These are phyloP conservation scores for Erysimum cheiranthoides DNA, from an alignment of 345 rosid species.

Conservation along the genomic window DNA sequence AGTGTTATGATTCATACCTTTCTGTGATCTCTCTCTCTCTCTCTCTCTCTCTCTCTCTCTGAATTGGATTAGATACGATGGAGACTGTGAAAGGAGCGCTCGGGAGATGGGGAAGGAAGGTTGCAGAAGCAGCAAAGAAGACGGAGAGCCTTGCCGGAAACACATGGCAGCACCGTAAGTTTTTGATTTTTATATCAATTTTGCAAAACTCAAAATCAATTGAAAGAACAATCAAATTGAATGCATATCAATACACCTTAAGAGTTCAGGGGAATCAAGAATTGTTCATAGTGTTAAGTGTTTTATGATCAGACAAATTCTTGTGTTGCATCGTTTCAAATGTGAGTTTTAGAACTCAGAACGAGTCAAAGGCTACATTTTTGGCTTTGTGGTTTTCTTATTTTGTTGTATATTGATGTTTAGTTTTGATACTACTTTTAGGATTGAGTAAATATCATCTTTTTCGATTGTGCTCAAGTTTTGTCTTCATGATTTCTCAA, in stretches of 20 bases:
- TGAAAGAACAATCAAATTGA: too few species aligned
- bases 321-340: neutral
- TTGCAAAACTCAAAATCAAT: neutral
- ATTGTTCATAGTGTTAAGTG: neutral
- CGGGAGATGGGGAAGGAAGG: slow-evolving; percentile 64
- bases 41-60: neutral
- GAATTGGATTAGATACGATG: slow-evolving; percentile 55
- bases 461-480: neutral
- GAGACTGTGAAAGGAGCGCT: slow-evolving; percentile 58
- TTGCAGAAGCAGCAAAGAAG: slow-evolving; percentile 66
- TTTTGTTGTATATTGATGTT: neutral
- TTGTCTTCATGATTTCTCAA: neutral
- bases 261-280: neutral
- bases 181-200: neutral
- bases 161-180: slow-evolving; percentile 54
- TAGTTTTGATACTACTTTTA: neutral
- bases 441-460: neutral
- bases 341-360: neutral
- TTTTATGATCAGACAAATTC: too few species aligned
- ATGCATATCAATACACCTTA: neutral
- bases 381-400: neutral
- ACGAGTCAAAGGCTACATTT: neutral
- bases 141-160: slow-evolving; percentile 72
- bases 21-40: slow-evolving; percentile 14
- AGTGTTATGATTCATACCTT: neutral